Percentiles rank a stretch among this genome's conserved stretches.
Conservation (phyloP, 148 eudicot species). For the Silene conica region DNA sequence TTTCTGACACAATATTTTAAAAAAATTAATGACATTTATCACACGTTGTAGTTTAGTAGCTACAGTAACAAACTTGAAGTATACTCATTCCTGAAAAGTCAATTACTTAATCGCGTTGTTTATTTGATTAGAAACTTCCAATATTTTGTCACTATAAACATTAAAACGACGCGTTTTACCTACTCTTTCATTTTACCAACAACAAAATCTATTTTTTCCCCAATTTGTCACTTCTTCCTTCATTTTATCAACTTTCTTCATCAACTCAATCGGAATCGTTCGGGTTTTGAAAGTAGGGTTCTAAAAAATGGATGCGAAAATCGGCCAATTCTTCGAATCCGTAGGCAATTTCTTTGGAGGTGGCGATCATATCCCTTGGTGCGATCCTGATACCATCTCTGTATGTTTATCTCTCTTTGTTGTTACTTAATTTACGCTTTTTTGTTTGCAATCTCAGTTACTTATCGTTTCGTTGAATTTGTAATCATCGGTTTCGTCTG, state of each 20-base stretch:
- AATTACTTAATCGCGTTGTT: conserved; percentile 14
- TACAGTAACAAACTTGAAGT: background rate
- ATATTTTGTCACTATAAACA: background rate
- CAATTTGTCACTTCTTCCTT: background rate
- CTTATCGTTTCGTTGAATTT: background rate
- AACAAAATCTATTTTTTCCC: background rate
- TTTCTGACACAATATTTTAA: too few species aligned
- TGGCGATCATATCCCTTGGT: conserved; percentile 84
- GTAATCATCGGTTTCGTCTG: background rate
- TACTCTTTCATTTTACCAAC: background rate
- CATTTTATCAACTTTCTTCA: background rate
- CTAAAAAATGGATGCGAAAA: conserved; percentile 33
- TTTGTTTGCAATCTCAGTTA: background rate
- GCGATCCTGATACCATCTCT: conserved; percentile 52
- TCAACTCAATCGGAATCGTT: background rate
- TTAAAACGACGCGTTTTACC: background rate
- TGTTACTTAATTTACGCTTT: conserved; percentile 1
- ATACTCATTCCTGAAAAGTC: background rate
- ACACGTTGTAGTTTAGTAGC: too few species aligned
- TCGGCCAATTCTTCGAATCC: conserved; percentile 54
- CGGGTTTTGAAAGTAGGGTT: conserved; percentile 3
- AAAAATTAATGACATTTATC: too few species aligned
- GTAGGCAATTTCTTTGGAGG: conserved; percentile 59
- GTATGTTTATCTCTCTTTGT: conserved; percentile 27
- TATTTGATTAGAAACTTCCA: background rate